A percentile compares a stretch with the other conserved stretches of the same genome.
Conservation (phyloP, 83 land plant genomes). For the Picea engelmannii region DNA sequence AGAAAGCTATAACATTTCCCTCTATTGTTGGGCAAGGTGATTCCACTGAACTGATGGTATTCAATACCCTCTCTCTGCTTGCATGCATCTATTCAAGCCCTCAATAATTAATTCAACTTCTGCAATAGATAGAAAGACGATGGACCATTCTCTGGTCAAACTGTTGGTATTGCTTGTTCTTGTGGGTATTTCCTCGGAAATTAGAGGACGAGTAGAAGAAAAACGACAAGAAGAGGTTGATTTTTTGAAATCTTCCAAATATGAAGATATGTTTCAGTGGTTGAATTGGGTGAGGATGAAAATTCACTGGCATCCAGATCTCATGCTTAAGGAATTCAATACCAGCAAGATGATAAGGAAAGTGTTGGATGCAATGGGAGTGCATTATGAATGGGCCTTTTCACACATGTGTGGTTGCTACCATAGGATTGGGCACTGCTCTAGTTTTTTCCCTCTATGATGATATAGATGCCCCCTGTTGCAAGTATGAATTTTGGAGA, state of each 20-base stretch:
- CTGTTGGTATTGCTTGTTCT: no score
- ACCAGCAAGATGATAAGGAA: slow-evolving; percentile 68
- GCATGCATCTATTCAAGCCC: no score
- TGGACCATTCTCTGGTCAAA: no score
- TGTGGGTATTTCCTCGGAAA: no score
- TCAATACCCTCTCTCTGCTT: no score
- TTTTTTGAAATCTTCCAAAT: slow-evolving; percentile 16
- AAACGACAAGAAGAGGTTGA: not conserved
- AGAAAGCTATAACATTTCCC: no score
- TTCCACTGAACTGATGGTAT: no score
- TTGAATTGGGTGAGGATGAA: slow-evolving; percentile 43
- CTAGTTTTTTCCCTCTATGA: slow-evolving; percentile 75
- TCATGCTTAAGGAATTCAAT: slow-evolving; percentile 59
- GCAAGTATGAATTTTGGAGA: slow-evolving; percentile 29
- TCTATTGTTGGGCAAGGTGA: no score
- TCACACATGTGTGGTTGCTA: slow-evolving; percentile 65
- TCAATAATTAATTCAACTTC: no score
- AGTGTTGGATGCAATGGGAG: slow-evolving; percentile 52
- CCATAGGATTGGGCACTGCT: slow-evolving; percentile 47
- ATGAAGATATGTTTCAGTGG: slow-evolving; percentile 33
- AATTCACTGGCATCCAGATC: slow-evolving; percentile 71
- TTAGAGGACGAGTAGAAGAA: no score
- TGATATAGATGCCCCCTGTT: slow-evolving; percentile 77
- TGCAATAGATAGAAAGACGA: no score
- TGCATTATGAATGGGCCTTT: slow-evolving; percentile 48